Evolutionary conservation across 2,329 filamentous ascomycete species (phyloP), one percentile per base, ranked within the genome.

Genomic region (Dactylellina cionopaga): DNA sequence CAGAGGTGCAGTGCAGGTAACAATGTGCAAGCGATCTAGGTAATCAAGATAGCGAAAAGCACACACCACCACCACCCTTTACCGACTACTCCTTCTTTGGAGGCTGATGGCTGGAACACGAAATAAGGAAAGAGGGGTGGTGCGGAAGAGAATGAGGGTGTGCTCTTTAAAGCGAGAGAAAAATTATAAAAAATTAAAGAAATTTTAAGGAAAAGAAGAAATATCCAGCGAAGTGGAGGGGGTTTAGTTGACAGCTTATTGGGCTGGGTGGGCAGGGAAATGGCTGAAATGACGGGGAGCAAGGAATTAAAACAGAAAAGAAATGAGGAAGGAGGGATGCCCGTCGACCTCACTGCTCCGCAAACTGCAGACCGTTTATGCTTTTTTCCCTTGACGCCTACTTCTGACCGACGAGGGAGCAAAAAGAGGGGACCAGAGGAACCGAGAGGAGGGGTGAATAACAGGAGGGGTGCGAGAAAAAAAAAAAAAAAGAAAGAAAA

Each of bases 211-310:
- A 73, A 58, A 66, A 74, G 74, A 74, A 73, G 75, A 69, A 68
- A 72, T 65, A 71, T 63, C 65, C 65, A 63, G 56, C 44, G 39
- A 65, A 43, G 41, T 41, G 52, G 56, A 51, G 44, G 66, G 47
- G 59, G 68, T 66, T 74, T 43, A 54, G 69, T 64, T 64, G 74
- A 72, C 69, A 63, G 62, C 59, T 66, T 74, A 75, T 71, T 74
- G 74, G 74, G 75, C 75, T 75, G 65, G 58, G 52, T 60, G 47
- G 73, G 74, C 70, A 74, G 70, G 74, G 74, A 75, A 74, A 74
- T 65, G 64, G 64, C 63, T 71, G 64, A 71, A 74, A 74, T 69
- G 71, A 70, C 54, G 62, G 68, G 62, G 59, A 72, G 60, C 60
- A 27, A 66, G 59, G 52, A 66, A 60, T 64, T 54, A 64, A 74